Conservation (phyloP, 2,329 filamentous ascomycete genomes). For the Fusarium sp. region DNA sequence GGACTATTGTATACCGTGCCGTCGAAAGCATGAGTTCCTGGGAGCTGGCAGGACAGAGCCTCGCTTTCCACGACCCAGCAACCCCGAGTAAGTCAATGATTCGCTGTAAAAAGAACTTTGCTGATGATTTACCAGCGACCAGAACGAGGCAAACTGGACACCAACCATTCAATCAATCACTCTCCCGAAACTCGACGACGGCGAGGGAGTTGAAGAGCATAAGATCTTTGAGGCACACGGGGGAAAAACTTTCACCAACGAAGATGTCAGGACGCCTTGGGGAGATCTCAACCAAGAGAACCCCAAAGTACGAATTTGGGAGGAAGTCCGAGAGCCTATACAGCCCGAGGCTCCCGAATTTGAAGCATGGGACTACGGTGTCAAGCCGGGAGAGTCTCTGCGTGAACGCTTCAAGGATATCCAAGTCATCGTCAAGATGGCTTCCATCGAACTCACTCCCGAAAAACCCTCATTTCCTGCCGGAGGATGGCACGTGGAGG, state of each 20-base stretch:
- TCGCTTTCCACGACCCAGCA: constrained; percentile 9
- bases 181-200: too few relatives aligned
- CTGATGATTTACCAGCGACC: constrained; percentile 21
- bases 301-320: constrained; percentile 15
- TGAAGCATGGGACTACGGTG: constrained; percentile 55
- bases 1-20: constrained; percentile 53
- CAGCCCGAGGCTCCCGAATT: constrained; percentile 37
- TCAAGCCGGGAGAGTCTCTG: constrained; percentile 12
- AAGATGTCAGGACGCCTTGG: background rate
- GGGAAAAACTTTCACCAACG: too few relatives aligned
- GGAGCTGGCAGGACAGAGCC: constrained; percentile 29
- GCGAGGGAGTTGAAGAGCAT: too few relatives aligned
- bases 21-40: rapidly evolving
- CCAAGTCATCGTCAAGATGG: constrained; percentile 74
- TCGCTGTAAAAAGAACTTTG: rapidly evolving
- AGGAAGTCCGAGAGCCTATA: constrained; percentile 24
- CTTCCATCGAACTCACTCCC: constrained; percentile 26
- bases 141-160: constrained; percentile 26
- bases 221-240: too few relatives aligned
- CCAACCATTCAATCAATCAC: background rate
- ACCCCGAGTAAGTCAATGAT: constrained; percentile 24
- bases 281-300: background rate
- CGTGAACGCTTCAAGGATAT: constrained; percentile 24
- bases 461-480: constrained; percentile 43
- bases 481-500: constrained; percentile 46